phyloP scores from a whole-genome alignment of 2,329 filamentous ascomycete genomes.

The Pezicula radicicola region DNA sequence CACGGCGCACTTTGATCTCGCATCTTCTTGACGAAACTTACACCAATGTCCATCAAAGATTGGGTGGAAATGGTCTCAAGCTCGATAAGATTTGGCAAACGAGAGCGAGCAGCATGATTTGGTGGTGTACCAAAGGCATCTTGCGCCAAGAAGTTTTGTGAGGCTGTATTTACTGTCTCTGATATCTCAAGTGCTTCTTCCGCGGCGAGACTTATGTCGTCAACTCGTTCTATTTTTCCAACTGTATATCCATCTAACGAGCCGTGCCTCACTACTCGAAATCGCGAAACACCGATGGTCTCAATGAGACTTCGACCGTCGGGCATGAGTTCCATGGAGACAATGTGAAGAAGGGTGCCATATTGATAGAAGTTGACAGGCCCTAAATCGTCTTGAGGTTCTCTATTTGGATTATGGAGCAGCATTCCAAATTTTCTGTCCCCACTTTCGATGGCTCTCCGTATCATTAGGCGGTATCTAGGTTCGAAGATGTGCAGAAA shows the following conservation, averaged over 20 bases:
- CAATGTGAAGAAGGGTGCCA: slow-evolving; percentile 75
- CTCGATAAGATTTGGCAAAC: slow-evolving; percentile 16
- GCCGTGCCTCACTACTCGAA: slow-evolving; percentile 64
- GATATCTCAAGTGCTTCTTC: slow-evolving; percentile 74
- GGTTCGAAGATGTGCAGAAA: slow-evolving; percentile 92
- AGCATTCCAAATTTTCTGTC: slow-evolving; percentile 84
- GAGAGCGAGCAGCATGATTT: slow-evolving; percentile 4
- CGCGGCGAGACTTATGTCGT: slow-evolving; percentile 78
- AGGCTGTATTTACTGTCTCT: slow-evolving; percentile 44
- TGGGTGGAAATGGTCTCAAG: slow-evolving; percentile 56
- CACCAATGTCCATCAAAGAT: slow-evolving; percentile 62
- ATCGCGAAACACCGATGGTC: slow-evolving; percentile 72
- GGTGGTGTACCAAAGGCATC: slow-evolving; percentile 17
- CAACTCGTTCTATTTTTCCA: slow-evolving; percentile 71
- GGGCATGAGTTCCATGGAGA: slow-evolving; percentile 68
- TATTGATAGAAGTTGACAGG: slow-evolving; percentile 63
- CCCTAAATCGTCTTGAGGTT: slow-evolving; percentile 50
- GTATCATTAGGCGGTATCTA: slow-evolving; percentile 87
- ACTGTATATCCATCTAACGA: slow-evolving; percentile 75
- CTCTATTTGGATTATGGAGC: slow-evolving; percentile 56
- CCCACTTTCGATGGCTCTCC: slow-evolving; percentile 66
- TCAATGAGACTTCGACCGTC: slow-evolving; percentile 83
- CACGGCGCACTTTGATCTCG: slow-evolving; percentile 66
- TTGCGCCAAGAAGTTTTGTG: slow-evolving; percentile 12
- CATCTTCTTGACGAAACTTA: slow-evolving; percentile 68